Evolutionary conservation across 148 eudicot genomes (phyloP).

Genomic region (Rhododendron simsii): DNA sequence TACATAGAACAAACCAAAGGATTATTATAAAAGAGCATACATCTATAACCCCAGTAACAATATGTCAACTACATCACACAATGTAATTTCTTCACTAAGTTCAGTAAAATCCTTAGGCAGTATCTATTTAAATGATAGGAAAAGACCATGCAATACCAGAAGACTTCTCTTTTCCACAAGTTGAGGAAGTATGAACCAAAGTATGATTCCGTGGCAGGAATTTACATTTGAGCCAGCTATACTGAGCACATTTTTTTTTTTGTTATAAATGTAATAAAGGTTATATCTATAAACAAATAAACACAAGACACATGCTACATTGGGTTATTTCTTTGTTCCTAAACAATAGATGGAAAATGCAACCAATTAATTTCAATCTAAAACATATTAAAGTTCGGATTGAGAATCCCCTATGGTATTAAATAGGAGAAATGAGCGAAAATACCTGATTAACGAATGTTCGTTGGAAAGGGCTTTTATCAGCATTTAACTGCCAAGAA

Average conservation of each 20-base stretch:
- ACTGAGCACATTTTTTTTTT: neutral
- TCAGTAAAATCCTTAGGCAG: neutral
- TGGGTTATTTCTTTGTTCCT: neutral
- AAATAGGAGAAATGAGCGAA: neutral
- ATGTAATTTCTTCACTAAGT: neutral
- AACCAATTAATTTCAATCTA: neutral
- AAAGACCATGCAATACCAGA: neutral
- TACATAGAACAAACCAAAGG: neutral
- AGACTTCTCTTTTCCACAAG: neutral
- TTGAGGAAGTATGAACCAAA: neutral
- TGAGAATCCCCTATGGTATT: neutral
- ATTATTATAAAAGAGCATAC: neutral
- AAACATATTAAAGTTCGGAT: neutral
- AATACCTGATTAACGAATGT: constrained; percentile 97
- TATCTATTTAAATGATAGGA: neutral
- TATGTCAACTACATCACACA: neutral
- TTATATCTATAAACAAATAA: neutral
- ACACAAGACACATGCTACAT: neutral
- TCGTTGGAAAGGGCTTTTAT: constrained; percentile 94
- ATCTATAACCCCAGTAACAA: neutral
- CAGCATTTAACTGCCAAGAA: constrained; percentile 82
- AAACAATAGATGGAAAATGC: neutral
- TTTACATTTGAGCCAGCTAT: neutral
- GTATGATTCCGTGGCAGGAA: neutral
- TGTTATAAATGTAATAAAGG: neutral